Conservation (phyloP, 2,329 filamentous ascomycete species). For the Xylaria sp. region DNA sequence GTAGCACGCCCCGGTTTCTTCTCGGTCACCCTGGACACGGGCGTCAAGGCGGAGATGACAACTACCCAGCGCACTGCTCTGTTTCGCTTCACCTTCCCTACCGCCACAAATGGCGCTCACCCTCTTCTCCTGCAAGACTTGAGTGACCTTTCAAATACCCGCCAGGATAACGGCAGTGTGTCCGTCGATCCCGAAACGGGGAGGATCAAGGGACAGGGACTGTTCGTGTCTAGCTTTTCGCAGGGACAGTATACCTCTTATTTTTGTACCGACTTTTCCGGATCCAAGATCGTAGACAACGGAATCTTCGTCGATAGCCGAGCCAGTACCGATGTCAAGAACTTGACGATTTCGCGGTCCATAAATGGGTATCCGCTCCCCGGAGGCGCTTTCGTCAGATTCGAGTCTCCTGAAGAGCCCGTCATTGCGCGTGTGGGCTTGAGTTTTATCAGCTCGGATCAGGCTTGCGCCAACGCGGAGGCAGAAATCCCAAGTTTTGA, state of each 20-base stretch:
- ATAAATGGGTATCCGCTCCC: slow-evolving; percentile 66
- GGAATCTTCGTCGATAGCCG: slow-evolving; percentile 71
- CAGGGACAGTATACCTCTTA: slow-evolving; percentile 68
- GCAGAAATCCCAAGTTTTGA: slow-evolving; percentile 75
- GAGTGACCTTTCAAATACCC: slow-evolving; percentile 70
- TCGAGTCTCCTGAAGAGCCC: slow-evolving; percentile 60
- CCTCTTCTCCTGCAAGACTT: slow-evolving; percentile 75
- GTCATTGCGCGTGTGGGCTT: slow-evolving; percentile 74
- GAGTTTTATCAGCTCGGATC: slow-evolving; percentile 73
- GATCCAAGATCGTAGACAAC: slow-evolving; percentile 65
- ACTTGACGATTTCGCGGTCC: slow-evolving; percentile 59
- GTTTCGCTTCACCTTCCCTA: slow-evolving; percentile 73
- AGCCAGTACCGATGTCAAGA: slow-evolving; percentile 60
- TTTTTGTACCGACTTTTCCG: slow-evolving; percentile 76
- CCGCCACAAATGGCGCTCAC: slow-evolving; percentile 53
- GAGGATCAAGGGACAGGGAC: slow-evolving; percentile 70
- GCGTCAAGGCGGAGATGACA: slow-evolving; percentile 74
- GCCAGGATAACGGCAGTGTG: slow-evolving; percentile 67
- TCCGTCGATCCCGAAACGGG: slow-evolving; percentile 66
- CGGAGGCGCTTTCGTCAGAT: slow-evolving; percentile 72
- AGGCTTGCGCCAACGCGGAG: slow-evolving; percentile 76
- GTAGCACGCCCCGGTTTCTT: slow-evolving; percentile 74
- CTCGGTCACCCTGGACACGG: slow-evolving; percentile 66
- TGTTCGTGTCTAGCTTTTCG: slow-evolving; percentile 73
- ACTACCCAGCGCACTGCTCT: slow-evolving; percentile 72